These are phyloP conservation scores for Fusarium denticulatum DNA, from an alignment of 2,329 filamentous ascomycete species.

Conservation along the genomic window DNA sequence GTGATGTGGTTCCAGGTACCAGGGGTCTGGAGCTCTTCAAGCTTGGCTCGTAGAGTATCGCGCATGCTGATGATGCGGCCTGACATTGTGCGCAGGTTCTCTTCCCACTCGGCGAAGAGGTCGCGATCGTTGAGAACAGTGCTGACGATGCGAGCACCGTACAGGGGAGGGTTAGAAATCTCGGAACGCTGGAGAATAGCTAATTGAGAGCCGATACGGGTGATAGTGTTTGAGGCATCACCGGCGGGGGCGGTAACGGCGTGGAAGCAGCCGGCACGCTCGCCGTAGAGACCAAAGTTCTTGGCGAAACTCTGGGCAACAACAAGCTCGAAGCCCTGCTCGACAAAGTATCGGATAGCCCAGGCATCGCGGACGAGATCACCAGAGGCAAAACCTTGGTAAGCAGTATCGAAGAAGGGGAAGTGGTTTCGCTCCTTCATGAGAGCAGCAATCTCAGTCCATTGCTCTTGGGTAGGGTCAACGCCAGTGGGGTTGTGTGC, in stretches of 20 bases:
- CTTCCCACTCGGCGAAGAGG: slow-evolving; percentile 92
- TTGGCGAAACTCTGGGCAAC: slow-evolving; percentile 96
- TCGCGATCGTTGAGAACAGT: slow-evolving; percentile 82
- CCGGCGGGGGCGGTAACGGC: slow-evolving; percentile 79
- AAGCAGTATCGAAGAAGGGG: slow-evolving; percentile 98
- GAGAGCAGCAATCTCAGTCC: slow-evolving; percentile 85
- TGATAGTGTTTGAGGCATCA: slow-evolving; percentile 69
- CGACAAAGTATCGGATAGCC: slow-evolving; percentile 93
- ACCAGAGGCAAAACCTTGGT: slow-evolving; percentile 97
- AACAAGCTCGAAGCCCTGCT: slow-evolving; percentile 88
- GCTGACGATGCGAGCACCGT: slow-evolving; percentile 89
- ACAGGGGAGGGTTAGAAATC: slow-evolving; percentile 96
- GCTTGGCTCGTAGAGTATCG: slow-evolving; percentile 76
- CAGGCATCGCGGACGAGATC: slow-evolving; percentile 85
- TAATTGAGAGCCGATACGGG: slow-evolving; percentile 84
- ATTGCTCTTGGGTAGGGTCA: slow-evolving; percentile 92
- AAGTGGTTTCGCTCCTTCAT: slow-evolving; percentile 85
- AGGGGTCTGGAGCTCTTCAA: slow-evolving; percentile 86
- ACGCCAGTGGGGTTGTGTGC: slow-evolving; percentile 99
- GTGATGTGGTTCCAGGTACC: slow-evolving; percentile 98
- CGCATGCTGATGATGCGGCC: slow-evolving; percentile 96
- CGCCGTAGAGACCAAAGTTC: slow-evolving; percentile 97
- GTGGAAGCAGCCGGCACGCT: slow-evolving; percentile 96
- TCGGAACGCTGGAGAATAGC: slow-evolving; percentile 95
- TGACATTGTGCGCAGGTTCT: slow-evolving; percentile 91